A percentile compares a stretch with the other conserved stretches of the same genome.
These are phyloP conservation scores for Cylindrodendrum hubeiense DNA, from an alignment of 2,329 filamentous ascomycete species.

Conservation along the genomic window DNA sequence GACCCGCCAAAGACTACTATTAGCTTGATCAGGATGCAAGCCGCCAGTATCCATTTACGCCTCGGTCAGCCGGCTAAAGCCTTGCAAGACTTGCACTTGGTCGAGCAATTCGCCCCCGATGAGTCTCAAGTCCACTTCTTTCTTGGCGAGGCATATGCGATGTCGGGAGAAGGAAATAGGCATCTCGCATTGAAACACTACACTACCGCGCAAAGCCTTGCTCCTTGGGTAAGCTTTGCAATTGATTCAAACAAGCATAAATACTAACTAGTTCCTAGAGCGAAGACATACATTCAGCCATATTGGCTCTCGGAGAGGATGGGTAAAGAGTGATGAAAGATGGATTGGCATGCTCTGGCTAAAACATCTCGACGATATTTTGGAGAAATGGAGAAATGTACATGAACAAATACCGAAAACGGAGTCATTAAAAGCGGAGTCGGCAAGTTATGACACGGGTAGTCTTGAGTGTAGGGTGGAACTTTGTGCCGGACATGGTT, in stretches of 20 bases:
- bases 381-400: too few relatives aligned
- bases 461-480: too few relatives aligned
- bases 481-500: too few relatives aligned
- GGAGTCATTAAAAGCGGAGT: too few relatives aligned
- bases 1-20: constrained; percentile 13
- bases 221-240: constrained; percentile 20
- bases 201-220: constrained; percentile 19
- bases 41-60: constrained; percentile 13
- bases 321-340: too few relatives aligned
- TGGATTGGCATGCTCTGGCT: too few relatives aligned
- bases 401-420: too few relatives aligned
- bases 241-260: background rate
- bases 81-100: constrained; percentile 11
- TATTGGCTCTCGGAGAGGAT: constrained; percentile 9
- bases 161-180: constrained; percentile 16
- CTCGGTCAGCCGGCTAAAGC: constrained; percentile 12
- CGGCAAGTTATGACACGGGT: too few relatives aligned
- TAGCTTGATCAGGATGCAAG: constrained; percentile 22
- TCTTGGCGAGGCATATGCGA: constrained; percentile 17
- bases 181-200: constrained; percentile 13
- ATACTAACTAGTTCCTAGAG: constrained; percentile 21
- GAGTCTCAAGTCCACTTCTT: constrained; percentile 21
- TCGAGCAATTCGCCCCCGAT: constrained; percentile 9
- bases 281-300: constrained; percentile 16
- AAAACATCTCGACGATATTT: too few relatives aligned